These are phyloP conservation scores for Coccomyxa sp. DNA, from an alignment of 139 green algal genomes.

Conservation along the genomic window DNA sequence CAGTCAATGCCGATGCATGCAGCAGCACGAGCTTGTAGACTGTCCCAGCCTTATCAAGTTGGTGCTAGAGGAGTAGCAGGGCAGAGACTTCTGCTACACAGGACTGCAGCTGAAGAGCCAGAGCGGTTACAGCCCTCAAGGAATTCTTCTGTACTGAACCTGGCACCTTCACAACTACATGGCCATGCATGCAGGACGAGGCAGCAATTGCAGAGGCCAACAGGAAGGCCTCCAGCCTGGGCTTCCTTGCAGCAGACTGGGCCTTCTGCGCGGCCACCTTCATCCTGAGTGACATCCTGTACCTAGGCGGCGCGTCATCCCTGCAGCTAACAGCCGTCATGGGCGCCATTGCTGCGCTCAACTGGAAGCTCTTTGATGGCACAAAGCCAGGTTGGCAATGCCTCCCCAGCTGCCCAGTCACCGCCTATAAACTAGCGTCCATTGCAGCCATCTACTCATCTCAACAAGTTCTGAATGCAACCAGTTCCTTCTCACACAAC, in stretches of 20 bases:
- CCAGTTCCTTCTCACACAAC: no score
- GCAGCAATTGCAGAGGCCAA: neutral
- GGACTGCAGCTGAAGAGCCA: neutral
- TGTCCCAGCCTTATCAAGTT: no score
- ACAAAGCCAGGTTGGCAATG: no score
- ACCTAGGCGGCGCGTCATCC: neutral
- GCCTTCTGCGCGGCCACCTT: slow-evolving; percentile 7
- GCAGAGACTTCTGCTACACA: no score
- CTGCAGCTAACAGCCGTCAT: slow-evolving; percentile 8
- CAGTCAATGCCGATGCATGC: neutral
- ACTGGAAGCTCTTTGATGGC: slow-evolving; percentile 15
- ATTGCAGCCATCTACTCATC: no score
- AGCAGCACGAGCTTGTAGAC: no score
- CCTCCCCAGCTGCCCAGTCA: no score
- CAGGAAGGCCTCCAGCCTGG: neutral
- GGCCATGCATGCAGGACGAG: neutral
- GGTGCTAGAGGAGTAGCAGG: no score
- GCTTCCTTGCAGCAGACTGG: slow-evolving; percentile 4
- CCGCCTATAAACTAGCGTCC: no score
- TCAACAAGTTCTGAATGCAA: no score
- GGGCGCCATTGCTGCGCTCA: neutral
- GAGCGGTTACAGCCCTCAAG: neutral
- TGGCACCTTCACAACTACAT: neutral
- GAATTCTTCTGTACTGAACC: neutral
- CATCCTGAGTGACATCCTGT: slow-evolving; percentile 15